Evolutionary conservation across 441 rosid species (phyloP), one percentile per base, ranked within the genome.

Genomic region (Raphanus hybrid): DNA sequence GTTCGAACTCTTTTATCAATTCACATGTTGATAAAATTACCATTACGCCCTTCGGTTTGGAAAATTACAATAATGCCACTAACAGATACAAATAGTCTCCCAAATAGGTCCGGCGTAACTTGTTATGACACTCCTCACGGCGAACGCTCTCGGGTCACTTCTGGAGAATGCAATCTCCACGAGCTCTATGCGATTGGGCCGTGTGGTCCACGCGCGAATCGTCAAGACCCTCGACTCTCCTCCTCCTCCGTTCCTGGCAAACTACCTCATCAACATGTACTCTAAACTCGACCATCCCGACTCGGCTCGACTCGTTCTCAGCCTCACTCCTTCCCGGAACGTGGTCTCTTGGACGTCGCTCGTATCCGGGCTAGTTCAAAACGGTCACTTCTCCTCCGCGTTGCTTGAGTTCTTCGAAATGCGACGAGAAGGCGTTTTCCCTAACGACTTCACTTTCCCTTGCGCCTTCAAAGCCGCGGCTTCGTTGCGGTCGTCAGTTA

Each of bases 371-470:
- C 70, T 83, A 10, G 93, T 84, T 63, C 85, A 86, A 14, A 87
- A 87, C 69, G 88, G 93, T 11, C 90, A 81, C 73, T 86, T 87
- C 78, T 48, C 83, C 14, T 73, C 86, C 23, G 90, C 96, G 1
- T 70, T 94, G 76, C 50, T 72, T 70, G 86, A 82, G 23, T 90
- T 91, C 82, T 18, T 80, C 0, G 76, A 69, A 61, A 92, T 92
- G 97, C 86, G 80, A 71, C 84, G 83, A 5, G 89, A 90, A 60
- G 74, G 85, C 77, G 76, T 94, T 50, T 72, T 11, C 8, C 98
- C 97, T 2, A 92, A 92, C 45, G 97, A 92, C 52, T 91, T 86
- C 83, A 91, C 97, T 68, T 85, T 94, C 70, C 98, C 98, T 71
- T 91, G 97, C 63, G 90, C 73, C 10, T 91, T 92, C 72, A 92